phyloP scores from a whole-genome alignment of 306 rosid genomes.

The Quercus agrifolia region DNA sequence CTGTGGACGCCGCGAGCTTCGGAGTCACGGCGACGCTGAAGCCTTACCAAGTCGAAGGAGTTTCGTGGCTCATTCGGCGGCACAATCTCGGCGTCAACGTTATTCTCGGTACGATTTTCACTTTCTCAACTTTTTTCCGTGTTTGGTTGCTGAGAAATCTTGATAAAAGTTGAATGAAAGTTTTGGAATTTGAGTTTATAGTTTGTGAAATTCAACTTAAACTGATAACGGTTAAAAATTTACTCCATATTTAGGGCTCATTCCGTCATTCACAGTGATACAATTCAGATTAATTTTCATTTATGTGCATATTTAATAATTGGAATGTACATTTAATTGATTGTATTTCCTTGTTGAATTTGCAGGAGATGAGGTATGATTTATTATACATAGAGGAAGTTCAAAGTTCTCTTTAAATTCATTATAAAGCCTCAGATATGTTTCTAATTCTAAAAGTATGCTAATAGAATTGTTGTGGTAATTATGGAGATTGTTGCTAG shows the following conservation, averaged over 20 bases:
- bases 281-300: background rate
- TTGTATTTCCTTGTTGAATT: constrained; percentile 25
- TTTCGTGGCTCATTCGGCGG: constrained; percentile 80
- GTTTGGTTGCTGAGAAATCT: constrained; percentile 19
- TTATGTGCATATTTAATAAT: background rate
- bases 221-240: too few relatives aligned
- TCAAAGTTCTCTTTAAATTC: background rate
- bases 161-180: background rate
- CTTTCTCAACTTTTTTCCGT: background rate
- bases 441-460: too few relatives aligned
- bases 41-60: constrained; percentile 84
- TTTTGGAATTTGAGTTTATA: background rate
- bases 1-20: constrained; percentile 30
- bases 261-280: background rate
- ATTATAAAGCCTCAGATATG: background rate
- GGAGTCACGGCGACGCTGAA: constrained; percentile 75
- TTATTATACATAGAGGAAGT: background rate
- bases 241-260: background rate
- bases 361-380: constrained; percentile 96
- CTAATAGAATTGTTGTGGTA: too few relatives aligned
- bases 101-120: constrained; percentile 57
- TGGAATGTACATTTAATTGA: constrained; percentile 15
- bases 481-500: too few relatives aligned
- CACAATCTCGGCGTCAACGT: constrained; percentile 84
- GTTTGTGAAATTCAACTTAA: too few relatives aligned